Evolutionary conservation across 129 eudicot species (phyloP), one percentile per base, ranked within the genome.

Genomic region (Pulicaria dysenterica): DNA sequence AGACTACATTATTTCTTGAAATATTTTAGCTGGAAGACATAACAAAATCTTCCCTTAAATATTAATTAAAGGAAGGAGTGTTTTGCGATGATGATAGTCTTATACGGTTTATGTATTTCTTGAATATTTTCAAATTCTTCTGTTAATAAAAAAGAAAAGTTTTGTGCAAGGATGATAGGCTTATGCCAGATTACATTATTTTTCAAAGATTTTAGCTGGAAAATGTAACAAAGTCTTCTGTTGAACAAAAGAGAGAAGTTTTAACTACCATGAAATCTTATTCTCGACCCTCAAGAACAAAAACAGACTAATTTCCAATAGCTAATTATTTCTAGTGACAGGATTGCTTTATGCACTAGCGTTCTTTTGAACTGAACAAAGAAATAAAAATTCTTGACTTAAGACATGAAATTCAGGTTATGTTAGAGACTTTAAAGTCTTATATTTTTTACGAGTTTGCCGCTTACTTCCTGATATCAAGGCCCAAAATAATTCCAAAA

Each of bases 401-500:
- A 24, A 24, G 31, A 24, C 31, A 24, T 2, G 31, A 24, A 24
- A 24, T 24, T 24, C 31, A 24, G 31, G 31, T 24, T 57, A 17
- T 56, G 38, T 24, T 56, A 56, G 1, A 6, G 62, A 19, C 62
- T 56, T 24, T 24, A 24, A 24, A 24, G 31, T 24, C 31, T 24
- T 24, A 24, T 19, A n/a, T 19, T 17, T 56, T 24, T 38, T 14
- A 17, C 12, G 60, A 8, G 60, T 55, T 55, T 55, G 37, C 16
- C 39, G 67, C 49, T 62, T 62, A 9, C 8, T 62, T 39, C 11
- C 39, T 62, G 68, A 62, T 48, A 62, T 41, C 49, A 5, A 38
- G 43, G 64, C 34, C 7, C 4, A 58, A 37, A 34, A 31, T 24
- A 58, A 12, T 14, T 56, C 34, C 9, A 31, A 2, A 34, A 1